Conservation (phyloP, 768 basidiomycete genomes). For the Boletellus emodensis region DNA sequence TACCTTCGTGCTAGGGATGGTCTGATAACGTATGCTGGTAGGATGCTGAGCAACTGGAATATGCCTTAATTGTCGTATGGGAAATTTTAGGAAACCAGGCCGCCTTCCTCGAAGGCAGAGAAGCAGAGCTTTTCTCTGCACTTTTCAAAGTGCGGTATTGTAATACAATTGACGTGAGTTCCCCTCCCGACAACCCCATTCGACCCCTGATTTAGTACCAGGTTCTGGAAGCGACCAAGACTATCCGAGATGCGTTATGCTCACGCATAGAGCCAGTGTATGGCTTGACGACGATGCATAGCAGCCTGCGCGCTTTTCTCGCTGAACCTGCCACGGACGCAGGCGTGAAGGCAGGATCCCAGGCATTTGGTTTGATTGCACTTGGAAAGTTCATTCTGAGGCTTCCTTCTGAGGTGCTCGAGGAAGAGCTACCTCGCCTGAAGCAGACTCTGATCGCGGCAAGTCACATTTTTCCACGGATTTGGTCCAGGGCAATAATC, state of each 20-base stretch:
- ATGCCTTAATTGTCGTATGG: slow-evolving; percentile 79
- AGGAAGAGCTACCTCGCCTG: slow-evolving; percentile 81
- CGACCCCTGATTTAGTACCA: slow-evolving; percentile 26
- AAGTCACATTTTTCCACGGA: slow-evolving; percentile 21
- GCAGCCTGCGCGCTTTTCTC: slow-evolving; percentile 62
- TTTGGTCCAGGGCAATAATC: neutral
- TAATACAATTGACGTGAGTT: slow-evolving; percentile 62
- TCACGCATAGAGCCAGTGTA: slow-evolving; percentile 77
- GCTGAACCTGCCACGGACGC: slow-evolving; percentile 46
- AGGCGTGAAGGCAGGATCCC: slow-evolving; percentile 59
- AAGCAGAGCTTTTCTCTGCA: slow-evolving; percentile 69
- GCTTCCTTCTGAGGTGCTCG: slow-evolving; percentile 77
- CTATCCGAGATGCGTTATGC: slow-evolving; percentile 73
- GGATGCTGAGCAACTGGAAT: slow-evolving; percentile 65
- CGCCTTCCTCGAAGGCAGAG: slow-evolving; percentile 70
- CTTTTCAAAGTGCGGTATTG: slow-evolving; percentile 72
- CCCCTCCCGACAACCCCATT: neutral
- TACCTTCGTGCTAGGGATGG: neutral
- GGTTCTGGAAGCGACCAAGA: slow-evolving; percentile 81
- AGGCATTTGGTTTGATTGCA: slow-evolving; percentile 81
- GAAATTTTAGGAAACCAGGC: slow-evolving; percentile 78
- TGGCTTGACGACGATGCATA: slow-evolving; percentile 79
- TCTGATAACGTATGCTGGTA: slow-evolving; percentile 27
- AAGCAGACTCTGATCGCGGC: slow-evolving; percentile 68
- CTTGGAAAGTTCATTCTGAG: slow-evolving; percentile 79